Evolutionary conservation across 345 rosid species (phyloP), one percentile per base, ranked within the genome.

Genomic region (Diplotaxis tenuifolia): DNA sequence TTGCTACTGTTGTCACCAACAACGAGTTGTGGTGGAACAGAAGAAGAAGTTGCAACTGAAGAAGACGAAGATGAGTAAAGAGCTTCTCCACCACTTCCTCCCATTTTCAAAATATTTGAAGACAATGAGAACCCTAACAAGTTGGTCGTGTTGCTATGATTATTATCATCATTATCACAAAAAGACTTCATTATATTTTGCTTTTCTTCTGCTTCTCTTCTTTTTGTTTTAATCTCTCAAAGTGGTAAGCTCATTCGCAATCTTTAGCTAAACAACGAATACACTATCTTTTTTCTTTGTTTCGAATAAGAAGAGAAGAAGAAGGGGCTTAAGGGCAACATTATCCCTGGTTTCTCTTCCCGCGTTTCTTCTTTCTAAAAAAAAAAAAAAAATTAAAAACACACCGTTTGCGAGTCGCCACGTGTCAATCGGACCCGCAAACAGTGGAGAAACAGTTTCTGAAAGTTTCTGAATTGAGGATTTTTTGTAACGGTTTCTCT

Each of bases 71-170:
- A 32, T 16, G 80, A 49, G 71, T 61, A 71, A 72, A 60, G 66
- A 67, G 62, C 67, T 79, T 62, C 75, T 28, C 71, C 67, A 11
- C 54, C 71, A 40, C 56, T 71, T 62, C 71, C 82, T 75, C 85
- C 89, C 92, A 88, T 86, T 78, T 85, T 86, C 81, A 71, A 8
- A 68, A 85, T 76, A 47, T 88, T 84, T 47, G 96, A 84, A 54
- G 97, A 88, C 14, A 94, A 76, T 62, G 97, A 88, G 75, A 94
- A 94, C 7, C 90, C 96, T 80, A 92, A 78, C 90, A 95, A 80
- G 80, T 81, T 83, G 29, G 81, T 67, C 42, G 65, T 75, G 34
- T 52, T 80, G 65, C 67, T 78, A 59, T 47, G 76, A 72, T 68
- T 62, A 74, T 56, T 80, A 65, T 79, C 69, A 72, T 84, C 89